These are phyloP conservation scores for Guadua angustifolia DNA, from an alignment of 176 grass and related monocot genomes.

Conservation along the genomic window DNA sequence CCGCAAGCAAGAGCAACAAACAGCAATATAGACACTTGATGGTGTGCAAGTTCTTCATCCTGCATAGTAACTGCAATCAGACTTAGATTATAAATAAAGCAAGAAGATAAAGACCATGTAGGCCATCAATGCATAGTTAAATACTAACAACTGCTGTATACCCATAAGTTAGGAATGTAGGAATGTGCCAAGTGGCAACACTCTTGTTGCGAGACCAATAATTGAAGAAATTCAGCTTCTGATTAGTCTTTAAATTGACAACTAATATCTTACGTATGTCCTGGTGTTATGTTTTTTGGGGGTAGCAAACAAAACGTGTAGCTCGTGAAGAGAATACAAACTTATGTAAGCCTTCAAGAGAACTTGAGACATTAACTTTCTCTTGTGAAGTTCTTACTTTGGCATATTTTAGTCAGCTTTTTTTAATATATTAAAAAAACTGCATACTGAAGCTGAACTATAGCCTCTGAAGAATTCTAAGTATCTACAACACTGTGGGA, in stretches of 20 bases:
- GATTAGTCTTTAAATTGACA: neutral
- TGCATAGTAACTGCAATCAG: conserved; percentile 43
- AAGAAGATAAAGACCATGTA: neutral
- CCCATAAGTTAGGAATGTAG: neutral
- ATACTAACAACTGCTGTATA: neutral
- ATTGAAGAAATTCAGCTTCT: neutral
- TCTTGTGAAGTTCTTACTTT: neutral
- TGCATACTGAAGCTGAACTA: neutral
- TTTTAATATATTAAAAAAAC: too few relatives aligned
- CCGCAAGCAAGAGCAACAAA: conserved; percentile 85
- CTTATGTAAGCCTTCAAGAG: neutral
- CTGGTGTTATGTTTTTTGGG: neutral
- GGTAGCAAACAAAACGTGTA: neutral
- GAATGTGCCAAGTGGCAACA: neutral
- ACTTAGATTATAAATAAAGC: conserved; percentile 16
- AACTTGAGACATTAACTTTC: neutral
- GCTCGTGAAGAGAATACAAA: neutral
- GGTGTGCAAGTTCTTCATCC: conserved; percentile 79
- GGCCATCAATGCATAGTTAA: neutral
- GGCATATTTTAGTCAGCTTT: neutral
- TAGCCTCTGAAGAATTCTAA: neutral
- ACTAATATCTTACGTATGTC: neutral
- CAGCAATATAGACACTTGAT: conserved; percentile 90
- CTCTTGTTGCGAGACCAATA: neutral
- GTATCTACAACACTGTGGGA: neutral